Conservation (phyloP, 2,329 filamentous ascomycete species). For the Trichophyton rubrum region DNA sequence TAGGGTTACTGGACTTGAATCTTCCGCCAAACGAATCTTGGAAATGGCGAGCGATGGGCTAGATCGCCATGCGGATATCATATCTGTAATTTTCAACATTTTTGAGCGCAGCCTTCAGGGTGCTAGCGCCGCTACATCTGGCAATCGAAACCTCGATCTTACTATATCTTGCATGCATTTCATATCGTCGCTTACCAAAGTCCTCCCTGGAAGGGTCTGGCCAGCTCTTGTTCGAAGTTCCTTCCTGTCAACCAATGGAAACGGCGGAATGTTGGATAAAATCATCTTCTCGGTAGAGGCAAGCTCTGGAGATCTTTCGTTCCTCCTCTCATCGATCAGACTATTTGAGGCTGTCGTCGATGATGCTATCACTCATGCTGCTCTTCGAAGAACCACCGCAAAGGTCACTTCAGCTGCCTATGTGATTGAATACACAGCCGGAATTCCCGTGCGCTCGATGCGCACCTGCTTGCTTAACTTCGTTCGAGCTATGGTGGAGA, state of each 20-base stretch:
- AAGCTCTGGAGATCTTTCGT: constrained; percentile 59
- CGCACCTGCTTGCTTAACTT: constrained; percentile 59
- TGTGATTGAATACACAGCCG: constrained; percentile 45
- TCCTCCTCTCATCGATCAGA: constrained; percentile 60
- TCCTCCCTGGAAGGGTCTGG: constrained; percentile 79
- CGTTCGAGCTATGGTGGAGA: constrained; percentile 62
- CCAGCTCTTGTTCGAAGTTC: constrained; percentile 73
- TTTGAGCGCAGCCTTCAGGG: constrained; percentile 54
- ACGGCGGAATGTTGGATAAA: constrained; percentile 61
- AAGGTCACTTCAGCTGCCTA: constrained; percentile 20
- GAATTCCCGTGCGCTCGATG: constrained; percentile 66
- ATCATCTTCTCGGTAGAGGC: constrained; percentile 77
- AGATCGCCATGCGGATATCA: constrained; percentile 50
- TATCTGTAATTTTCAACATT: constrained; percentile 70
- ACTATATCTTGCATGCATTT: constrained; percentile 70
- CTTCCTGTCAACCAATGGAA: constrained; percentile 63
- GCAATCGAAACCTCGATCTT: constrained; percentile 52
- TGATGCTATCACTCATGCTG: constrained; percentile 52
- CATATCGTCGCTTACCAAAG: constrained; percentile 54
- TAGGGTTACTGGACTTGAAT: constrained; percentile 25
- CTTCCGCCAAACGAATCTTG: constrained; percentile 33
- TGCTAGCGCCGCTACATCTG: constrained; percentile 46
- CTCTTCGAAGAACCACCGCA: constrained; percentile 28
- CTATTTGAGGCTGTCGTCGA: constrained; percentile 66
- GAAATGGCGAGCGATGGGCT: constrained; percentile 40